Evolutionary conservation across 2,329 filamentous ascomycete genomes (phyloP).

Genomic region (Ilyonectria destructans): DNA sequence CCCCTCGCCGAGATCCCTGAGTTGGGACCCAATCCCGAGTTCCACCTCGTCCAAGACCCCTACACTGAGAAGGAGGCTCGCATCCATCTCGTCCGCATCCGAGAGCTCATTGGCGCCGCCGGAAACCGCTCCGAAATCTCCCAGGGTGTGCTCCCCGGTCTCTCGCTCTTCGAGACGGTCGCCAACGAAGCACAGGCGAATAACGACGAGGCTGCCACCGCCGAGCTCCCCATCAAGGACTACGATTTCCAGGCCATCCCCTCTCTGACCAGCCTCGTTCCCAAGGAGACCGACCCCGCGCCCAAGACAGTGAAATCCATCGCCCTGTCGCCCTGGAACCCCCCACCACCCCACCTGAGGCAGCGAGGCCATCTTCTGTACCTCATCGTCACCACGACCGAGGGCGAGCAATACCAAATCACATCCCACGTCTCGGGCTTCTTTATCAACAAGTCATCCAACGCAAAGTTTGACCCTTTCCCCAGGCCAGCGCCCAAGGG

Average conservation of each 20-base stretch:
- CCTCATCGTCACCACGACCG: slow-evolving; percentile 89
- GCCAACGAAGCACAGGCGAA: slow-evolving; percentile 64
- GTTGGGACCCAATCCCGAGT: slow-evolving; percentile 82
- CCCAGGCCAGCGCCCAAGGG: slow-evolving; percentile 86
- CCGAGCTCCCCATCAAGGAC: slow-evolving; percentile 69
- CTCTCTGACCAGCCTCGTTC: slow-evolving; percentile 80
- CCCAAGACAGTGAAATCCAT: slow-evolving; percentile 95
- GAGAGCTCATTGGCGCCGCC: slow-evolving; percentile 93
- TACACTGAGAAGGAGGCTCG: slow-evolving; percentile 99
- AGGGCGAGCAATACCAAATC: slow-evolving; percentile 95
- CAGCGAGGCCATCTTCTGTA: slow-evolving; percentile 96
- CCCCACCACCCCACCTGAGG: slow-evolving; percentile 90
- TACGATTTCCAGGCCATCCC: slow-evolving; percentile 85
- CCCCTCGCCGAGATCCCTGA: slow-evolving; percentile 91
- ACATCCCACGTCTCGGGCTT: slow-evolving; percentile 96
- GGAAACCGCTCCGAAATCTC: slow-evolving; percentile 90
- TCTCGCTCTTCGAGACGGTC: slow-evolving; percentile 90
- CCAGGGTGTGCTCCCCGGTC: slow-evolving; percentile 87
- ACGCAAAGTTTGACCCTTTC: slow-evolving; percentile 93
- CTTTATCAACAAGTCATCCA: slow-evolving; percentile 97
- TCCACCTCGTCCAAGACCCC: slow-evolving; percentile 90
- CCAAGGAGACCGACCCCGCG: slow-evolving; percentile 75
- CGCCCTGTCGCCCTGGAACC: slow-evolving; percentile 94
- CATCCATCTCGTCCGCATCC: slow-evolving; percentile 91
- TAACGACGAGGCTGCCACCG: slow-evolving; percentile 40